phyloP scores from a whole-genome alignment of 2,329 filamentous ascomycete species.

The Tolypocladium cylindrosporum region DNA sequence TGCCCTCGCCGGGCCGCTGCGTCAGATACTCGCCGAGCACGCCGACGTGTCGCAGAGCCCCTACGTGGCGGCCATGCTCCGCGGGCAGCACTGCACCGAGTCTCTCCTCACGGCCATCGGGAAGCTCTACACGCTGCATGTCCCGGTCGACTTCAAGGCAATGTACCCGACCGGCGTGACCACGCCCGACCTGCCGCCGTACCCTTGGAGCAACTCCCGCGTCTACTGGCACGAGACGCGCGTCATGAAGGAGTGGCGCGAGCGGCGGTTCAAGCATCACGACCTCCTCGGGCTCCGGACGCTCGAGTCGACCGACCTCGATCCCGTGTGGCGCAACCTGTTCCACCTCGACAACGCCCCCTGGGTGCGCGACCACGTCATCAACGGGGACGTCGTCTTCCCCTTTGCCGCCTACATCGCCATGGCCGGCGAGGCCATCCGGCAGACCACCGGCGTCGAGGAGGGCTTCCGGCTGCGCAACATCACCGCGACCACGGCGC shows the following conservation, averaged over 20 bases:
- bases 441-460: constrained; percentile 7
- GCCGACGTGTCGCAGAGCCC: background rate
- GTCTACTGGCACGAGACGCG: constrained; percentile 7
- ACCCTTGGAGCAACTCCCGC: constrained; percentile 7
- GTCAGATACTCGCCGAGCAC: constrained; percentile 5
- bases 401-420: constrained; percentile 26
- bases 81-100: constrained; percentile 1
- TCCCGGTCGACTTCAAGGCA: background rate
- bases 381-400: constrained; percentile 31
- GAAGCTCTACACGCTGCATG: constrained; percentile 2
- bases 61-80: constrained; percentile 5
- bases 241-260: background rate
- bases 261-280: too few relatives aligned
- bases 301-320: too few relatives aligned
- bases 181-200: constrained; percentile 6
- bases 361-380: constrained; percentile 33
- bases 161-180: constrained; percentile 1
- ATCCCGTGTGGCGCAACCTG: constrained; percentile 6
- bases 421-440: constrained; percentile 15
- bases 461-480: constrained; percentile 17
- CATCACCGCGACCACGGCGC: constrained; percentile 16
- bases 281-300: too few relatives aligned
- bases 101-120: constrained; percentile 5
- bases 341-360: constrained; percentile 14
- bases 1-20: constrained; percentile 9